A percentile compares a stretch with the other conserved stretches of the same genome.
Evolutionary conservation across 306 rosid genomes (phyloP).

Genomic region (Acacia melanoxylon): DNA sequence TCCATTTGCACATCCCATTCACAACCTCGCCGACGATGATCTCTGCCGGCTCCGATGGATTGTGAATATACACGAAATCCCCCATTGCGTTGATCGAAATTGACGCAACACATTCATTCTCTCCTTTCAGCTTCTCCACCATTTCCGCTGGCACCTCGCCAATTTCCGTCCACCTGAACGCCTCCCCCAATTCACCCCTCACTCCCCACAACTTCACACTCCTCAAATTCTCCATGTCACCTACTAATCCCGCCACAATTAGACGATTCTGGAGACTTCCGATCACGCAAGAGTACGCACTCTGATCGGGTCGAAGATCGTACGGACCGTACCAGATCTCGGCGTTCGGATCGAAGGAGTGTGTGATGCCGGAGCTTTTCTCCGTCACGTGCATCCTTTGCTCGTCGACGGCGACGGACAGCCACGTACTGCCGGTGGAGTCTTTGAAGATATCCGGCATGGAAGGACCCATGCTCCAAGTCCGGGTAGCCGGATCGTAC

Average conservation of each 20-base stretch:
- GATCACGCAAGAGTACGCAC: slow-evolving; percentile 22
- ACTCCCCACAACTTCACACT: slow-evolving; percentile 56
- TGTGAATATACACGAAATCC: slow-evolving; percentile 42
- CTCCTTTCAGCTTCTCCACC: slow-evolving; percentile 48
- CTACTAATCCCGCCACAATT: slow-evolving; percentile 49
- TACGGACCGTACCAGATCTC: slow-evolving; percentile 70
- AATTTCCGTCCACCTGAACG: slow-evolving; percentile 23
- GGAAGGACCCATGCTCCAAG: slow-evolving; percentile 47
- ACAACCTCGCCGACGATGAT: slow-evolving; percentile 49
- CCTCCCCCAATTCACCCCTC: slow-evolving; percentile 34
- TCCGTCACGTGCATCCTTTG: slow-evolving; percentile 41
- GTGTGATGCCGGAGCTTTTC: slow-evolving; percentile 43
- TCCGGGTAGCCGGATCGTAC: slow-evolving; percentile 31
- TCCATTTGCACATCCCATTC: slow-evolving; percentile 45
- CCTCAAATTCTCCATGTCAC: slow-evolving; percentile 42
- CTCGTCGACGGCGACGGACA: slow-evolving; percentile 44
- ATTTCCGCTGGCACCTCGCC: slow-evolving; percentile 54
- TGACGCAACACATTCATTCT: slow-evolving; percentile 31
- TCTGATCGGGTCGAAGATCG: slow-evolving; percentile 28
- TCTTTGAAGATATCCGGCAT: slow-evolving; percentile 54
- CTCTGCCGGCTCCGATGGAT: slow-evolving; percentile 39
- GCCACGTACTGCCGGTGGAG: slow-evolving; percentile 53
- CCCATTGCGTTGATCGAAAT: slow-evolving; percentile 40
- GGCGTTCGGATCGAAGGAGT: slow-evolving; percentile 43
- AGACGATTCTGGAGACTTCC: slow-evolving; percentile 36